Evolutionary conservation across 768 basidiomycete genomes (phyloP), one percentile per base, ranked within the genome.

Genomic region (Clitopilus passeckerianus): DNA sequence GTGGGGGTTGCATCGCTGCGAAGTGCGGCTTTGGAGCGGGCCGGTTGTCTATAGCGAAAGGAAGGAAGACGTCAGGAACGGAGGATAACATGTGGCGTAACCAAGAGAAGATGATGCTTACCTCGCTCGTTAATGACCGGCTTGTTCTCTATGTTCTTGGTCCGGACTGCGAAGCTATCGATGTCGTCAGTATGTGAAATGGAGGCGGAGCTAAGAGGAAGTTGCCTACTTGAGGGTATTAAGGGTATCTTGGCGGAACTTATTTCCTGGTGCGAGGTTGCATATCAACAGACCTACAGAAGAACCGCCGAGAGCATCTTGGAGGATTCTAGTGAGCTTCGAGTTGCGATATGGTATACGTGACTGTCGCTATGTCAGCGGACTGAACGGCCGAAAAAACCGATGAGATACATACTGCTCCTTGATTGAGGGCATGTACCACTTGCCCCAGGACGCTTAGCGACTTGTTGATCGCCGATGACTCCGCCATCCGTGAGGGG

Each of bases 321-420:
- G 92, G 0, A 96, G 80, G 56, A 95, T 86, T 23, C 94, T 79
- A 0, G 93, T 96, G 34, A 95, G 78, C 68, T 94, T 94, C 0
- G 91, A 91, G 69, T 95, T 91, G 46, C 94, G 86, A 67, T 95
- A 95, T 0, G 94, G 94, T 60, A 95, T 89, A 22, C 91, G 86
- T 27, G 85, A 75, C 87, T 91, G 60, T 23, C 34, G 58, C 16
- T 41, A 43, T 35, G 57, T 63, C 34, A 53, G 59, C 61, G 60
- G 52, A 27, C n/a, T 6, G 27, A 27, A 12, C 43, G 14, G 30
- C 27, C 30, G n/a, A 53, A 50, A n/a, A 30, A 44, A 60, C 44
- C 35, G 53, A 56, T 58, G 35, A 37, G 44, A 27, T 57, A 81
- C 73, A 60, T 77, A 81, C 89, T 52, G 86, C 86, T 56, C 87